Conservation (phyloP, 805 yeast species). For the Sugiyamaella floridensis region DNA sequence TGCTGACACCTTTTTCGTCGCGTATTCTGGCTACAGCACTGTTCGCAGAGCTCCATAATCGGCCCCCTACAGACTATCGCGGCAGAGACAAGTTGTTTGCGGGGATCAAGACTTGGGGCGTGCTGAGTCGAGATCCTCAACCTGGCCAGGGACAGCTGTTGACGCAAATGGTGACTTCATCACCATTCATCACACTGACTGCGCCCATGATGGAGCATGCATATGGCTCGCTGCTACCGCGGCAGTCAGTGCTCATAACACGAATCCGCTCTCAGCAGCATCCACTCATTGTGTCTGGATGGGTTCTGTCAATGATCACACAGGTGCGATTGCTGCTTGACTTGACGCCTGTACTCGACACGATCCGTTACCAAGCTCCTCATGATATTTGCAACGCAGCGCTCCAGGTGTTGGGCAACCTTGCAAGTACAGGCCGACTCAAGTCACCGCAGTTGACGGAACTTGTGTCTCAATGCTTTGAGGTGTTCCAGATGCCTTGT, state of each 20-base stretch:
- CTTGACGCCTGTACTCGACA: slow-evolving; percentile 15
- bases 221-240: slow-evolving; percentile 1
- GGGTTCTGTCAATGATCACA: slow-evolving; percentile 14
- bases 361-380: slow-evolving; percentile 20
- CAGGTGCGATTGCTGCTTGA: slow-evolving; percentile 15
- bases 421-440: slow-evolving; percentile 12
- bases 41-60: slow-evolving; percentile 19
- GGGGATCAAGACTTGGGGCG: slow-evolving; percentile 5
- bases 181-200: slow-evolving; percentile 9
- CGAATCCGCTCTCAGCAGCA: slow-evolving; percentile 14
- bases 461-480: slow-evolving; percentile 22
- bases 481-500: slow-evolving; percentile 21
- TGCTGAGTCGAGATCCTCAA: slow-evolving; percentile 12
- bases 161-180: slow-evolving; percentile 8
- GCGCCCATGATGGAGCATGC: slow-evolving; percentile 13
- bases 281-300: slow-evolving; percentile 18
- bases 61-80: slow-evolving; percentile 3
- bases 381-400: slow-evolving; percentile 19
- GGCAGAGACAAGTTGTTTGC: slow-evolving; percentile 5
- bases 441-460: slow-evolving; percentile 12
- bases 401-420: slow-evolving; percentile 9
- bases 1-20: slow-evolving; percentile 18
- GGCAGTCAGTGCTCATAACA: slow-evolving; percentile 4
- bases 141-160: slow-evolving; percentile 19
- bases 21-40: slow-evolving; percentile 24